Evolutionary conservation across 2,329 filamentous ascomycete genomes (phyloP).

Genomic region (Pseudogymnoascus sp.): DNA sequence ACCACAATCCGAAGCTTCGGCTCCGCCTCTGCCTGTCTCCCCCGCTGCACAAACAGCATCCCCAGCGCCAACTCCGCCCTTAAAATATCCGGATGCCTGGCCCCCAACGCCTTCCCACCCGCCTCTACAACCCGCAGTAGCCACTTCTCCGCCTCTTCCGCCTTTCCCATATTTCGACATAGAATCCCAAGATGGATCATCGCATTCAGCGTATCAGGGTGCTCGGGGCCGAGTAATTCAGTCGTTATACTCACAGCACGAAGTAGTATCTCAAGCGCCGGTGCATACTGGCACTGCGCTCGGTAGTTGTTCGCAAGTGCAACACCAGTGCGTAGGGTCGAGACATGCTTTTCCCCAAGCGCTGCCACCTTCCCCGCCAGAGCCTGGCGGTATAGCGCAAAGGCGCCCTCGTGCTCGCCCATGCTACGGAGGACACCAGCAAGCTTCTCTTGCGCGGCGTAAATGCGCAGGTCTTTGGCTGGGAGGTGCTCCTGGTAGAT

Average conservation of each 20-base stretch:
- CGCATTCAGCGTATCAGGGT: slow-evolving; percentile 8
- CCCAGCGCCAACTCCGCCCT: background rate
- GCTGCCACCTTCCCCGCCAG: background rate
- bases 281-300: slow-evolving; percentile 17
- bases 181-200: slow-evolving; percentile 11
- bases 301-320: slow-evolving; percentile 14
- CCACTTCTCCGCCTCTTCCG: slow-evolving; percentile 7
- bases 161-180: background rate
- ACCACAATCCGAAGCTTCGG: background rate
- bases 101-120: background rate
- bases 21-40: background rate
- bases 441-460: background rate
- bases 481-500: background rate
- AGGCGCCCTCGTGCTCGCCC: background rate
- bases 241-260: slow-evolving; percentile 11
- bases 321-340: slow-evolving; percentile 11
- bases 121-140: background rate
- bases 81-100: background rate
- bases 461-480: background rate
- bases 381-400: background rate
- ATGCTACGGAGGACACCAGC: background rate
- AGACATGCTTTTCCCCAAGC: slow-evolving; percentile 7
- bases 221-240: slow-evolving; percentile 12
- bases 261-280: slow-evolving; percentile 17
- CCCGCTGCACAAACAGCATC: background rate